phyloP scores from a whole-genome alignment of 441 rosid species.

The Viola pubescens region DNA sequence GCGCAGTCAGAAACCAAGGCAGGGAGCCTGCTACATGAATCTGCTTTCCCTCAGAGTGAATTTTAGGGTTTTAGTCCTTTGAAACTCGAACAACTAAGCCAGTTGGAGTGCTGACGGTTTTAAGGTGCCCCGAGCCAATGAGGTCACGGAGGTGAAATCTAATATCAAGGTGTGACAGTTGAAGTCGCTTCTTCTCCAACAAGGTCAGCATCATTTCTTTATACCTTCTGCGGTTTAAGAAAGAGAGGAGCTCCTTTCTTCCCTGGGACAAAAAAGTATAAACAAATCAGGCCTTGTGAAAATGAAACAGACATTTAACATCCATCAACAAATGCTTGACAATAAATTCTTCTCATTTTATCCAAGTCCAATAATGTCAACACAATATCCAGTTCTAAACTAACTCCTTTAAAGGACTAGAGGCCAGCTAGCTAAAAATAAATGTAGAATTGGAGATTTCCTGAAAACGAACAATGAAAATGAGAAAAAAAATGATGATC shows the following conservation, averaged over 20 bases:
- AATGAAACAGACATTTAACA: no score
- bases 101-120: constrained; percentile 52
- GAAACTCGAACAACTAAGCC: constrained; percentile 67
- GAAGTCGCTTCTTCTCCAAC: constrained; percentile 76
- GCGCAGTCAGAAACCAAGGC: no score
- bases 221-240: constrained; percentile 65
- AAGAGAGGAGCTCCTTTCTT: constrained; percentile 80
- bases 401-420: no score
- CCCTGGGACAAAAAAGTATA: constrained; percentile 36
- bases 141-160: constrained; percentile 92
- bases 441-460: no score
- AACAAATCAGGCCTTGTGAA: background rate
- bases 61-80: constrained; percentile 41
- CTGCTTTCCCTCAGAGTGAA: no score
- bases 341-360: no score
- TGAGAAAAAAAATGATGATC: background rate
- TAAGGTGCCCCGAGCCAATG: constrained; percentile 83
- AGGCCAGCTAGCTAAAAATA: no score
- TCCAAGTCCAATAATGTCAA: background rate
- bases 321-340: no score
- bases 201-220: constrained; percentile 80
- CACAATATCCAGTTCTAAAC: no score
- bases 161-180: constrained; percentile 65
- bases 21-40: no score
- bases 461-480: background rate